Conservation (phyloP, 2,329 filamentous ascomycete species). For the Ophiostoma quercus region DNA sequence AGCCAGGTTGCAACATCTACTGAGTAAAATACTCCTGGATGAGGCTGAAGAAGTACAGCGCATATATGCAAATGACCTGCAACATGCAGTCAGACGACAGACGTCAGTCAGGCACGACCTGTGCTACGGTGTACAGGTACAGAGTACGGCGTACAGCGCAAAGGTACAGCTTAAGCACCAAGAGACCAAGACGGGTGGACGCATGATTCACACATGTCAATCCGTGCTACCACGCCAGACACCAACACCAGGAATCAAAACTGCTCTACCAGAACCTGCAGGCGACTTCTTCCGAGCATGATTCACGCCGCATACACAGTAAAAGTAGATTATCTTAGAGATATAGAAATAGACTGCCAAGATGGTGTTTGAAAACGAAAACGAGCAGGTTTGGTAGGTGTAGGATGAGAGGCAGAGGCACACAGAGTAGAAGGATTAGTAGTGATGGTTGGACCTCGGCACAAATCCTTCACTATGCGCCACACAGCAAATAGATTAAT, state of each 20-base stretch:
- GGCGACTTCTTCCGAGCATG: neutral
- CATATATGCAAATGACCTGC: neutral
- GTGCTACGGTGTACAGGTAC: neutral
- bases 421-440: neutral
- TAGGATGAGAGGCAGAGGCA: neutral
- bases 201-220: slow-evolving; percentile 14
- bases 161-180: no score
- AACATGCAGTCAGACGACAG: no score
- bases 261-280: neutral
- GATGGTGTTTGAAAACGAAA: neutral
- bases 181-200: neutral
- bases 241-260: neutral
- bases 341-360: neutral
- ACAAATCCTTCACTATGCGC: slow-evolving; percentile 5
- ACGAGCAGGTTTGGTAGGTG: neutral
- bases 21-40: neutral
- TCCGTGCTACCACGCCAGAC: neutral
- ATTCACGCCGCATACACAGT: neutral
- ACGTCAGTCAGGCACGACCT: neutral
- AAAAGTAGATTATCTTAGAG: neutral
- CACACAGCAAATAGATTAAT: neutral
- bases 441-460: neutral
- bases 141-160: neutral
- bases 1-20: neutral
- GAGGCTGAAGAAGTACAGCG: neutral